Base-by-base conservation (phyloP, 169 alveolate genomes). In the Babesia gibsoni region DNA sequence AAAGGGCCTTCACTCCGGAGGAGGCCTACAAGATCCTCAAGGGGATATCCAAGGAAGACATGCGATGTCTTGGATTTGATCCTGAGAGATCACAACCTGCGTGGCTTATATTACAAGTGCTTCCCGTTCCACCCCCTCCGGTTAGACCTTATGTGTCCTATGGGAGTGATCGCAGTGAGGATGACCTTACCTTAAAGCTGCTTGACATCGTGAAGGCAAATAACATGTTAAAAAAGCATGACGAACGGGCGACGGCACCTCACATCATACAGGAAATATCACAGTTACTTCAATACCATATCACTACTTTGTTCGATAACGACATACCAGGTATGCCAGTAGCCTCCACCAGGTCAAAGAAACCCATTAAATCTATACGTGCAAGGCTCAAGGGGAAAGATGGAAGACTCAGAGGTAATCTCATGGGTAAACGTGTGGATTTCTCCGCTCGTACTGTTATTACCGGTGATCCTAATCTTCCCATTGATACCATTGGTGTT, bases 381-480 rank as follows among this genome's bases (percentile, higher is more conserved):
- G 94, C 98, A 2, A 87, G 99, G 45, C 92, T 98, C 30, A 97
- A 97, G 93, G 99, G 99, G 12, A 98, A 98, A 84, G 99, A 97
- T 88, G 99, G 99, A 3, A 89, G 99, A 59, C 58, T 98, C 22
- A 90, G 99, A 78, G 99, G 99, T 35, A 97, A 98, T 90, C 84
- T 98, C 59, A 98, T 98, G 99, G 99, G 99, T 22, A 98, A 98
- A 89, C 92, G 99, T 75, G 99, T 97, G 0, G 99, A 98, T 82
- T 97, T 96, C 77, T 96, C 99, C 41, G 99, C 99, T 35, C 91
- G 99, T 81, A 95, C 99, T 29, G 99, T 98, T 50, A 98, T 98
- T 57, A 95, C 99, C 6, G 99, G 99, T 10, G 99, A 98, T 85
- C 99, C 99, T 12, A 97, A 95, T 90, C 83, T 98, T 45, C 90